phyloP scores from a whole-genome alignment of 2,329 filamentous ascomycete genomes.

The Elsinoe fawcettii region DNA sequence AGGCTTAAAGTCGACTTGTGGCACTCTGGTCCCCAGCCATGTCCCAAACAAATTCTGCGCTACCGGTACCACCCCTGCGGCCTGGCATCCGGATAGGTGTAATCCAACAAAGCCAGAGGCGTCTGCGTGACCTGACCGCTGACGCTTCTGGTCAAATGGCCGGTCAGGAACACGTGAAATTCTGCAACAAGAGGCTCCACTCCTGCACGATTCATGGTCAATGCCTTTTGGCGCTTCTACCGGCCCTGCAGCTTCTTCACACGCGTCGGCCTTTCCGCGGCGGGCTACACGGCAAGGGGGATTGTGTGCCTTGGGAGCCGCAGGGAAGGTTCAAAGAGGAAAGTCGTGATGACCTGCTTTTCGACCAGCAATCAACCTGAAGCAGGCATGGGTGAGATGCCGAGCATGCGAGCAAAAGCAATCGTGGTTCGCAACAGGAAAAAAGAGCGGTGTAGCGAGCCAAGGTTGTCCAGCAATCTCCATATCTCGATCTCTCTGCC shows the following conservation, averaged over 20 bases:
- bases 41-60: conserved; percentile 1
- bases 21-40: conserved; percentile 5
- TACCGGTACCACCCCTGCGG: conserved; percentile 5
- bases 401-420: not conserved
- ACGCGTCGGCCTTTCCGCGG: conserved; percentile 3
- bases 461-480: not conserved
- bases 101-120: conserved; percentile 1
- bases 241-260: not conserved
- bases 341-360: not conserved
- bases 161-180: conserved; percentile 9
- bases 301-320: not conserved
- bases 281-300: not conserved
- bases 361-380: not conserved
- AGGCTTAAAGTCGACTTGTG: not conserved
- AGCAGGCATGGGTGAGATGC: not conserved
- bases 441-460: not conserved
- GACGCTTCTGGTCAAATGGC: conserved; percentile 1
- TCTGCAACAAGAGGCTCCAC: not conserved
- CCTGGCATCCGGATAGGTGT: not conserved
- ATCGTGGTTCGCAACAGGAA: not conserved
- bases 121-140: conserved; percentile 15
- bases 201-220: conserved; percentile 9
- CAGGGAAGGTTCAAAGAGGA: not conserved
- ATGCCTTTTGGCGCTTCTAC: not conserved
- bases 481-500: not conserved